Evolutionary conservation across 805 yeast genomes (phyloP), one percentile per base, ranked within the genome.

Genomic region (Yamadazyma takamatsuzukensis): DNA sequence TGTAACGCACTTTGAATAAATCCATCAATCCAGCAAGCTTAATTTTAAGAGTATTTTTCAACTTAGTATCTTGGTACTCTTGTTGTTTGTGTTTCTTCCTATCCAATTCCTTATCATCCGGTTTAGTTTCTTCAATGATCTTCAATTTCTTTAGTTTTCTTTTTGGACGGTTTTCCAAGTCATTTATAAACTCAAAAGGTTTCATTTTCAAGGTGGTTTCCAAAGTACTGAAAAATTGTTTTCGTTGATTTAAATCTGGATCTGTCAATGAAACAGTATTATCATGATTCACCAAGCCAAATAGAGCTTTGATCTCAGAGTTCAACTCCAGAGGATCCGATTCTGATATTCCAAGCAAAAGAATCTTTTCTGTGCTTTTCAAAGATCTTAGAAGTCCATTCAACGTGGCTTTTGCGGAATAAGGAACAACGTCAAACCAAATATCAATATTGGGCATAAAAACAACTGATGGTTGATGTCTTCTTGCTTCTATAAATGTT

Each of bases 21-120:
- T 93, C 97, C 93, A 93, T 84, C 25, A 93, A 61, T 1, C 85
- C 89, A 5, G 95, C 80, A 18, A 93, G 67, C 55, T 84, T 88
- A 37, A 93, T 78, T 56, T 90, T 93, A 36, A 93, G 62, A 11
- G 84, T 70, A 54, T 90, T 90, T 54, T 88, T 88, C 38, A 90
- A 63, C 47, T 83, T 78, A 69, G 86, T 81, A 54, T 93, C 97
- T 36, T 71, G 70, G 36, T 77, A 77, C 30, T 66, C 73, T 33
- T 70, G 73, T 39, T 70, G 72, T 43, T 70, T 78, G 27, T 69
- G 39, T 34, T 70, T 68, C 36, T 64, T 69, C 46, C 61, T 65
- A 15, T 70, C 53, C n/a, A 58, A 39, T 6, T 30, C 13, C 5
- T 40, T 37, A 4, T 17, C 24, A 11, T 13, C 17, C 4, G n/a